Evolutionary conservation across 805 yeast species (phyloP).

Genomic region (Candida germanica): DNA sequence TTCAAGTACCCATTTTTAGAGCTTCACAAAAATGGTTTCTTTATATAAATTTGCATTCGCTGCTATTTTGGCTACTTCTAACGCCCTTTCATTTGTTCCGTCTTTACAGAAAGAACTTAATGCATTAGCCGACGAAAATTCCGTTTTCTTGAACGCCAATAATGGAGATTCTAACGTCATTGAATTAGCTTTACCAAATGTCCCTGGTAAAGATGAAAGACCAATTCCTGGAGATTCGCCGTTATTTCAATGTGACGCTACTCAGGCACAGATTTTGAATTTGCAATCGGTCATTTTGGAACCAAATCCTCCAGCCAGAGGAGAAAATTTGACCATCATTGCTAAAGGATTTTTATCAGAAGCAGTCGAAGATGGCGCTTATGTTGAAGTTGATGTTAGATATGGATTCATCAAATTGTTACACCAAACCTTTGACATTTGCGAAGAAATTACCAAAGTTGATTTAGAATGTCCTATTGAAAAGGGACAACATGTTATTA

Average conservation of each 20-base stretch:
- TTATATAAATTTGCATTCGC: conserved; percentile 11
- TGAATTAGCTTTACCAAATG: conserved; percentile 12
- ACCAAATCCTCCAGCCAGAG: conserved; percentile 90
- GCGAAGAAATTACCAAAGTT: conserved; percentile 81
- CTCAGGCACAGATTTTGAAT: conserved; percentile 58
- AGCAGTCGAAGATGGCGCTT: conserved; percentile 77
- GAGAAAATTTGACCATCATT: conserved; percentile 72
- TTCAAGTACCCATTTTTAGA: no score
- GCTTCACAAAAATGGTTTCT: conserved; percentile 13
- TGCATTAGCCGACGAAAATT: not conserved
- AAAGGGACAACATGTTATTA: conserved; percentile 63
- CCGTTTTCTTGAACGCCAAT: not conserved
- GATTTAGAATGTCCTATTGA: conserved; percentile 82
- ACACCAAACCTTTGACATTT: conserved; percentile 87
- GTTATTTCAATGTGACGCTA: conserved; percentile 68
- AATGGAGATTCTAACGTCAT: not conserved
- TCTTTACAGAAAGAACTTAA: conserved; percentile 9
- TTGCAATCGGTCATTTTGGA: conserved; percentile 56
- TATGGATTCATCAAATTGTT: conserved; percentile 88
- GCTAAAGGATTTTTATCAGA: conserved; percentile 65
- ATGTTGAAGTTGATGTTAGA: conserved; percentile 89
- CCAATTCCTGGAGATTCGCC: conserved; percentile 95
- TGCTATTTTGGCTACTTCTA: conserved; percentile 13
- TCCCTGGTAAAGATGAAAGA: conserved; percentile 43
- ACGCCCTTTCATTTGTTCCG: conserved; percentile 22